Percentiles rank a stretch among this genome's conserved stretches.
Evolutionary conservation across 2,329 filamentous ascomycete species (phyloP).

Genomic region (Alternaria burnsii): DNA sequence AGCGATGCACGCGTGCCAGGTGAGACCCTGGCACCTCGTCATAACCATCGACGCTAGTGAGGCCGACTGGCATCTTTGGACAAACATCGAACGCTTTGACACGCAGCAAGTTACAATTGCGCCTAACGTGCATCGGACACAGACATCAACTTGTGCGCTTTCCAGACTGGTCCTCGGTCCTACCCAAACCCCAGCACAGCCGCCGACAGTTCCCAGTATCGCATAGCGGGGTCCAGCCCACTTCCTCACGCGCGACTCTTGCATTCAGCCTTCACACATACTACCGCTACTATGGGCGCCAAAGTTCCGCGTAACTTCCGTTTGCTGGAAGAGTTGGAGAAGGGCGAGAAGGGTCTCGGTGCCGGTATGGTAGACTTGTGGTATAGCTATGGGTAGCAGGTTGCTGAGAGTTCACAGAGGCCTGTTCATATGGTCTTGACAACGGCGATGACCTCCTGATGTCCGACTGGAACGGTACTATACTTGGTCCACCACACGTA

Average conservation of each 20-base stretch:
- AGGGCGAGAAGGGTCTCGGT: constrained; percentile 96
- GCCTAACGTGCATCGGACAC: neutral
- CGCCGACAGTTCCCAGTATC: constrained; percentile 15
- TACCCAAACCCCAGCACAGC: constrained; percentile 3
- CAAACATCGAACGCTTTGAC: constrained; percentile 21
- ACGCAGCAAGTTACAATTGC: constrained; percentile 16
- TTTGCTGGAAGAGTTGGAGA: constrained; percentile 95
- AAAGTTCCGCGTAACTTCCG: constrained; percentile 96
- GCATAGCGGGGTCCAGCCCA: constrained; percentile 47
- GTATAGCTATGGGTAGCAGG: neutral
- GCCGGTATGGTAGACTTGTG: constrained; percentile 66
- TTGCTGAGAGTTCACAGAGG: constrained; percentile 66
- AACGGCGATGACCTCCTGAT: constrained; percentile 95
- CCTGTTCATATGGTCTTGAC: constrained; percentile 94
- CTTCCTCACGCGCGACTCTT: constrained; percentile 31
- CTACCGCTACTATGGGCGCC: constrained; percentile 62
- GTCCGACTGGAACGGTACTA: constrained; percentile 99
- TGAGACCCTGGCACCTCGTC: constrained; percentile 26
- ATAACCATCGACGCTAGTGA: constrained; percentile 20
- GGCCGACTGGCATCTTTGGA: constrained; percentile 18
- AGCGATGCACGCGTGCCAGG: constrained; percentile 21
- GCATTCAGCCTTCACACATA: constrained; percentile 13
- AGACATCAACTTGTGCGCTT: constrained; percentile 4
- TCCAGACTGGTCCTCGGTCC: constrained; percentile 2
- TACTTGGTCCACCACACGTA: constrained; percentile 95